Evolutionary conservation across 192 early-diverging fungal species (phyloP), one percentile per base, ranked within the genome.

Genomic region (Oehlia diaphana): DNA sequence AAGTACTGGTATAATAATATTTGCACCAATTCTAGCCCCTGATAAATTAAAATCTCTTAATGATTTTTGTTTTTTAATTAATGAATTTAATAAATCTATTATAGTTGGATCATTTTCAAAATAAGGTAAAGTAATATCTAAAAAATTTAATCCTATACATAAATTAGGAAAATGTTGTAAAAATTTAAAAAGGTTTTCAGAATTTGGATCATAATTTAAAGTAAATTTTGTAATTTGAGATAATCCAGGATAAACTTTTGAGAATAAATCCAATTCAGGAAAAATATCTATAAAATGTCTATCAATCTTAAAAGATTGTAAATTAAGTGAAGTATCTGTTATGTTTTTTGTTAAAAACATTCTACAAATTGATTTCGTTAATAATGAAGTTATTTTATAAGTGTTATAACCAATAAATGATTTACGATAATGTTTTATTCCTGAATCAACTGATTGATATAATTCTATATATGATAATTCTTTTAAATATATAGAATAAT

Each of bases 401-500:
- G 53, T 58, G 4, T 58, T 58, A 58, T 4, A 5, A 7, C 53
- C 53, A 58, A 58, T 58, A 21, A 58, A 58, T 58, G 53, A 58
- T 58, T 58, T 58, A 58, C 53, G 4, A 58, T 58, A 58, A 58
- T 58, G 16, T 58, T 58, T 58, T 58, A 58, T 58, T 58, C 53
- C 53, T 16, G 53, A 58, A 58, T 58, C 53, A 58, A 58, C 53
- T 4, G 53, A 58, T 21, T 58, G 53, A 58, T 58, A 58, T 58
- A 58, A 58, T 1, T 58, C 53, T 4, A 58, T 6, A 21, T 58
- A 58, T 7, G 53, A 58, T 58, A 58, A 58, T 7, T 58, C 65
- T 33, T 35, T 67, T 35, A 69, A 37, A 69, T 37, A 69, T 31
- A 37, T 37, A 19, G 67, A 14, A 39, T 69, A 69, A 69, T 69